Percentiles rank a stretch among this genome's conserved stretches.
These are phyloP conservation scores for Globisporangium abappressorium DNA, from an alignment of 352 stramenopile species.

Conservation along the genomic window DNA sequence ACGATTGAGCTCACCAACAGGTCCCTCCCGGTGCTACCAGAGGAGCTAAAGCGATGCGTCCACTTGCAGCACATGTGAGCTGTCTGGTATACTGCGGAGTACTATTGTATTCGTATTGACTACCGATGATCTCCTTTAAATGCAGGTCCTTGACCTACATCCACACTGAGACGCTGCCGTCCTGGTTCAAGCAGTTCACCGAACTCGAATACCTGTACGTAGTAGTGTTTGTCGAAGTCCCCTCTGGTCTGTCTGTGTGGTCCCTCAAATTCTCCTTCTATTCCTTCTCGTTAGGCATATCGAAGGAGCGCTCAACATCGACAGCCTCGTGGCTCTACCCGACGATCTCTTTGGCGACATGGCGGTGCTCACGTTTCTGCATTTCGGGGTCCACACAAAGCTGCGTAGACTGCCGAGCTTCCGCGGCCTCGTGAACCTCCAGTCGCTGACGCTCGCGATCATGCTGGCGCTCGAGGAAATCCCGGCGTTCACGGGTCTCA, in stretches of 20 bases:
- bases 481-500: not conserved
- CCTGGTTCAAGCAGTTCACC: not conserved
- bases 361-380: not conserved
- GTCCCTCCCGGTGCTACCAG: slow-evolving; percentile 15
- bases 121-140: not conserved
- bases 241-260: too few species aligned
- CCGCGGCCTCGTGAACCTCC: not conserved
- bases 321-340: too few species aligned
- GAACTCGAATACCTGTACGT: not conserved
- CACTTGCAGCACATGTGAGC: slow-evolving; percentile 28
- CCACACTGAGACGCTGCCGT: not conserved
- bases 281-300: not conserved
- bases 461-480: not conserved
- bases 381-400: not conserved
- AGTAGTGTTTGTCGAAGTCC: too few species aligned
- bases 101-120: not conserved
- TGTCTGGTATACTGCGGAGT: too few species aligned
- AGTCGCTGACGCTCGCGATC: not conserved
- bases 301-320: not conserved
- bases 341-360: not conserved
- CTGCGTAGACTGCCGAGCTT: not conserved
- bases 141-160: not conserved
- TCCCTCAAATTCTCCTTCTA: too few species aligned
- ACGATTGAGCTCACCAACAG: slow-evolving; percentile 34
- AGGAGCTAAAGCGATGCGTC: slow-evolving; percentile 21